These are phyloP conservation scores for Pseudocercospora crystallina DNA, from an alignment of 2,329 filamentous ascomycete species.

Conservation along the genomic window DNA sequence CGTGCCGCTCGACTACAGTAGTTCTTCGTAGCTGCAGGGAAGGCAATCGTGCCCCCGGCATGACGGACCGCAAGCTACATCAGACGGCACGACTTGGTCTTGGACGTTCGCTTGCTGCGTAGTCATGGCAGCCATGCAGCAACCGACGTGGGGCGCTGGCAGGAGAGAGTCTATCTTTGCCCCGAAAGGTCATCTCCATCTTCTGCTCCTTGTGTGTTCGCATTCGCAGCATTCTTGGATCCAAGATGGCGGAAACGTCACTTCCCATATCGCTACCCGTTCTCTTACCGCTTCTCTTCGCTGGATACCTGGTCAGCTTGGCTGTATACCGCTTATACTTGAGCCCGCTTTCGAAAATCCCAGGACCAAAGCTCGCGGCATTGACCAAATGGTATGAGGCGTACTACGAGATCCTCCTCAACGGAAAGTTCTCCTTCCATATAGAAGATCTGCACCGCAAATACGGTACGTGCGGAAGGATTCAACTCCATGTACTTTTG, in stretches of 20 bases:
- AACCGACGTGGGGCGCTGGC: conserved; percentile 2
- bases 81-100: too few relatives aligned
- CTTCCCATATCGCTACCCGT: conserved; percentile 1
- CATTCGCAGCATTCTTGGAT: too few relatives aligned
- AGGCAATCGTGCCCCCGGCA: background rate
- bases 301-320: conserved; percentile 17
- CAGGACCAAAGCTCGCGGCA: conserved; percentile 31
- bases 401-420: conserved; percentile 30
- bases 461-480: conserved; percentile 24
- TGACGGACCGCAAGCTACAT: conserved; percentile 3
- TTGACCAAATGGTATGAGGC: conserved; percentile 31
- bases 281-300: conserved; percentile 5
- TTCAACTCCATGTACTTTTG: background rate
- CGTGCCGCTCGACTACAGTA: too few relatives aligned
- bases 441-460: conserved; percentile 29
- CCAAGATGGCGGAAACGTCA: too few relatives aligned
- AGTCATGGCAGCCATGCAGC: conserved; percentile 1
- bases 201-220: background rate
- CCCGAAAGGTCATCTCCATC: background rate
- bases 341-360: conserved; percentile 29
- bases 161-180: background rate
- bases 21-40: too few relatives aligned
- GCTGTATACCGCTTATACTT: conserved; percentile 27
- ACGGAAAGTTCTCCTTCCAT: conserved; percentile 28
- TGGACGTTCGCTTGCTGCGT: too few relatives aligned